A percentile compares a stretch with the other conserved stretches of the same genome.
These are phyloP conservation scores for Trichosanthes cucumerina DNA, from an alignment of 306 rosid species.

Conservation along the genomic window DNA sequence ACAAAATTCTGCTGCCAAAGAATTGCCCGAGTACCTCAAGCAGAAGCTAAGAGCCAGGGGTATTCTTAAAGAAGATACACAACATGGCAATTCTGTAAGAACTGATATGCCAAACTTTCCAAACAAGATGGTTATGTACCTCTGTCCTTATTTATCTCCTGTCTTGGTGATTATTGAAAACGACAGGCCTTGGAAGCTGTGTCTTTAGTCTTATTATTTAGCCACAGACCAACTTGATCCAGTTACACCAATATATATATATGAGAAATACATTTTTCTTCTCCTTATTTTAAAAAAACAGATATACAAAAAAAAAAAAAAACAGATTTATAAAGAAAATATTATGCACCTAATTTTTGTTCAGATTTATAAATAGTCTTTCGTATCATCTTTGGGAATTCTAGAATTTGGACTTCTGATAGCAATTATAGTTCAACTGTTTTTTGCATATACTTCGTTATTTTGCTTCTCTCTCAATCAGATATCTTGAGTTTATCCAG, in stretches of 20 bases:
- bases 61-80: slow-evolving; percentile 51
- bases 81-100: slow-evolving; percentile 34
- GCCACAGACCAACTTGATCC: background rate
- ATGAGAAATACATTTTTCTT: background rate
- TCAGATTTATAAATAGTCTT: background rate
- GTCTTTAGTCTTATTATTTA: background rate
- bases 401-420: background rate
- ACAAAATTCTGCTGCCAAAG: slow-evolving; percentile 42
- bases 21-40: slow-evolving; percentile 78
- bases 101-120: slow-evolving; percentile 6
- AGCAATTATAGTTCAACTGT: background rate
- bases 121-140: background rate
- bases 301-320: background rate
- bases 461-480: slow-evolving; percentile 11
- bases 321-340: background rate
- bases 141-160: background rate
- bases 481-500: slow-evolving; percentile 5
- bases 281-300: background rate
- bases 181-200: background rate
- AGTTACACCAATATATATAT: background rate
- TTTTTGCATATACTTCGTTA: background rate
- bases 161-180: background rate
- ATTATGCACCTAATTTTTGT: background rate
- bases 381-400: background rate
- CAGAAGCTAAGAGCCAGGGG: slow-evolving; percentile 88